Evolutionary conservation across 2,329 filamentous ascomycete species (phyloP), one percentile per base, ranked within the genome.

Genomic region (Fusarium xylarioides): DNA sequence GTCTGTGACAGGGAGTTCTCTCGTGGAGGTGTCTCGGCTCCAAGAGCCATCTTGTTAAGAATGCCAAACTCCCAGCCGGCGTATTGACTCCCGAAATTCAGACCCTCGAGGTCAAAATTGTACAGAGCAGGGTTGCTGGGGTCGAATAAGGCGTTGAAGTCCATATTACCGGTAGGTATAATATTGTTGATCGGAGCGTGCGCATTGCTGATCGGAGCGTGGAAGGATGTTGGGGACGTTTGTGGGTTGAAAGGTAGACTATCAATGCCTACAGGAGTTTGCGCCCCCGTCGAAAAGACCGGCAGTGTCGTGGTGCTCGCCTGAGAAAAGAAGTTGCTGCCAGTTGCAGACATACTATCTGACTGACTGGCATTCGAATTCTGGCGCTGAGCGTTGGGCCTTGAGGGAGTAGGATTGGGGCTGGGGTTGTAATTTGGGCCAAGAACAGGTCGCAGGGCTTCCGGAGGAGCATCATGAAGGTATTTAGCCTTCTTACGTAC

Each of bases 401-500:
- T 80, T 75, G 83, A 83, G 7, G 84, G 83, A 79, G 85, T 80
- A 77, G 82, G 83, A 82, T 81, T 81, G 76, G 83, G 83, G 81
- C 81, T 86, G 79, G 88, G 89, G 78, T 92, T 93, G 77, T 90
- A 92, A 70, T 88, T 91, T 35, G 91, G 90, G 10, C 92, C 91
- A 53, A 96, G 88, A 46, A 96, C 94, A n/a, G 95, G 94, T 80
- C 95, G 89, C 70, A 98, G 86, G 50, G 95, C 95, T 81, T 97
- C 95, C 58, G 94, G 91, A 40, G 95, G 95, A 32, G 95, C 95
- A 87, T 98, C 96, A 80, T 98, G 95, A 63, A 99, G 92, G 82
- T 99, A 99, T 82, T 99, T 99, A 58, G 96, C 96, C 87, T 98
- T 99, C 84, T 99, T 99, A 72, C 96, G 92, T 57, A 98, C 95